Conservation (phyloP, 139 green algal species). For the Picochlorum sp. region DNA sequence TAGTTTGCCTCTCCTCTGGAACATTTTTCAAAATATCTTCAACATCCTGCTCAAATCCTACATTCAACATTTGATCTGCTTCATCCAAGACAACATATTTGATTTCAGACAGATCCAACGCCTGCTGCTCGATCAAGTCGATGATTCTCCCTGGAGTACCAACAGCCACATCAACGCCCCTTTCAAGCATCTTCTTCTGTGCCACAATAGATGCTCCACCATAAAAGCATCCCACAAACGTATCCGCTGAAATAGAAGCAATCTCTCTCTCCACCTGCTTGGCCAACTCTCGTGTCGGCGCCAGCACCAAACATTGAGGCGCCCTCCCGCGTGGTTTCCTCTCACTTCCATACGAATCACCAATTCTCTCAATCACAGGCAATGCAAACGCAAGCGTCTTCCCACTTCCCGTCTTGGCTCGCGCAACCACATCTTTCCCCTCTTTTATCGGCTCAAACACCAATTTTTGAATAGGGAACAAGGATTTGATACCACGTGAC, state of each 20-base stretch:
- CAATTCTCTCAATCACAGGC: slow-evolving; percentile 85
- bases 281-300: slow-evolving; percentile 95
- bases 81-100: slow-evolving; percentile 92
- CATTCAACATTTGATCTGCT: slow-evolving; percentile 95
- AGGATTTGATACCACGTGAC: slow-evolving; percentile 48
- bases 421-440: slow-evolving; percentile 84
- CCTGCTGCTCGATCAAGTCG: slow-evolving; percentile 82
- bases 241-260: slow-evolving; percentile 45
- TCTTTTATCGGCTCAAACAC: slow-evolving; percentile 65
- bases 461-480: slow-evolving; percentile 81
- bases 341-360: slow-evolving; percentile 35
- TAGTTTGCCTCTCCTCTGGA: slow-evolving; percentile 75
- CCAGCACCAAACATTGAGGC: slow-evolving; percentile 81
- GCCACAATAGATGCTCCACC: slow-evolving; percentile 68
- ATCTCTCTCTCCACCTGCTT: slow-evolving; percentile 95
- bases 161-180: slow-evolving; percentile 88
- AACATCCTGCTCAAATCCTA: slow-evolving; percentile 98
- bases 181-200: slow-evolving; percentile 58
- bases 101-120: slow-evolving; percentile 62
- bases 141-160: slow-evolving; percentile 94
- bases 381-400: slow-evolving; percentile 98
- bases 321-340: slow-evolving; percentile 15
- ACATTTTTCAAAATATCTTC: slow-evolving; percentile 81
- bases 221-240: slow-evolving; percentile 78
- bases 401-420: slow-evolving; percentile 89